Conservation (phyloP, 2,329 filamentous ascomycete species). For the Leptographium procerum region DNA sequence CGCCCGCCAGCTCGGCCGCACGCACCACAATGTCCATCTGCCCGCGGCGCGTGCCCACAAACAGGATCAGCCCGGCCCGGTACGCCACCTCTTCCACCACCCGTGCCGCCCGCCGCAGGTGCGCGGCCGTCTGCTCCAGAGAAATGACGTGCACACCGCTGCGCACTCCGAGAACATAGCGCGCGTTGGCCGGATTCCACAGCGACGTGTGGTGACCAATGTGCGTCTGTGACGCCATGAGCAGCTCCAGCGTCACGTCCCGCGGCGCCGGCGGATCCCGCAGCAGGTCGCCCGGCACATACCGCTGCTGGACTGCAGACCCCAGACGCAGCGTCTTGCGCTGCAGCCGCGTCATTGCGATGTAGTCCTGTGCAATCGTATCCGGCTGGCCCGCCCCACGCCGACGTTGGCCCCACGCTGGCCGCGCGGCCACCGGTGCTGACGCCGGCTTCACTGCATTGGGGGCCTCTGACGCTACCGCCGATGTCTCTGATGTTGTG, state of each 20-base stretch:
- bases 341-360: conserved; percentile 29
- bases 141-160: conserved; percentile 88
- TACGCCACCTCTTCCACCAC: conserved; percentile 80
- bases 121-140: conserved; percentile 76
- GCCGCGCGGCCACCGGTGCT: not conserved
- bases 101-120: conserved; percentile 86
- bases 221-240: conserved; percentile 79
- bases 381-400: conserved; percentile 5
- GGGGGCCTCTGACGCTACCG: not conserved
- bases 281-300: conserved; percentile 56
- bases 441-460: not conserved
- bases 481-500: not conserved
- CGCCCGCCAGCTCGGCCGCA: conserved; percentile 65
- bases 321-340: conserved; percentile 36
- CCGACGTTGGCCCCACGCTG: conserved; percentile 1
- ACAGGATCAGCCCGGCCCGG: conserved; percentile 74
- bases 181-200: conserved; percentile 90
- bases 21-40: conserved; percentile 72
- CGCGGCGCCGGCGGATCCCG: conserved; percentile 61
- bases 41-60: conserved; percentile 75
- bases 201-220: conserved; percentile 82
- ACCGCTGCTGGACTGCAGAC: conserved; percentile 39
- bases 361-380: conserved; percentile 23
- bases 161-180: conserved; percentile 86
- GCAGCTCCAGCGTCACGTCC: conserved; percentile 80